Percentiles rank a stretch among this genome's conserved stretches.
Conservation (phyloP, 2,329 filamentous ascomycete species). For the Plenodomus lindquistii region DNA sequence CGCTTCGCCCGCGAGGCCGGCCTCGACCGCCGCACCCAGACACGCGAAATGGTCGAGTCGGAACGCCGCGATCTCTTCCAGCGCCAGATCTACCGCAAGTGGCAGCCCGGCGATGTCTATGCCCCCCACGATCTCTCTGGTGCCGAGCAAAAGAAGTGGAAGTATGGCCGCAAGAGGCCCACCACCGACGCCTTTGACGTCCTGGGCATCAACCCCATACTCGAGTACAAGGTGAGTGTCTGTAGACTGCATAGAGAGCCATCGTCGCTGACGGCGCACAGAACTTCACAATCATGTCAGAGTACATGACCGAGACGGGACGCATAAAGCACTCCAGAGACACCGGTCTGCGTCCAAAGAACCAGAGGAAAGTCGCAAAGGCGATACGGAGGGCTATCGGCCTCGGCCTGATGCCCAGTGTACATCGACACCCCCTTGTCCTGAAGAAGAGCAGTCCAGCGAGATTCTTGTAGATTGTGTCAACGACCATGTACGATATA, state of each 20-base stretch:
- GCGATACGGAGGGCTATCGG: constrained; percentile 87
- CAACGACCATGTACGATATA: not conserved
- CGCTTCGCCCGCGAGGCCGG: constrained; percentile 24
- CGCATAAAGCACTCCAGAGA: constrained; percentile 76
- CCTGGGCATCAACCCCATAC: constrained; percentile 76
- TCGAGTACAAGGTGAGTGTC: constrained; percentile 78
- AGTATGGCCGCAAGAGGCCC: constrained; percentile 54
- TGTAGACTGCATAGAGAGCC: not conserved
- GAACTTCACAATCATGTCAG: constrained; percentile 92
- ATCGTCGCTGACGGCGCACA: constrained; percentile 50
- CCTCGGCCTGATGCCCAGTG: constrained; percentile 87
- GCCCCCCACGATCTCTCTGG: constrained; percentile 83
- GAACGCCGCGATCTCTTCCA: constrained; percentile 55
- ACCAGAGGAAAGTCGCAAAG: constrained; percentile 92
- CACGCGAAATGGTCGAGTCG: constrained; percentile 30
- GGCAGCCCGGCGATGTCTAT: constrained; percentile 82
- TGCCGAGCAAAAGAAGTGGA: constrained; percentile 82
- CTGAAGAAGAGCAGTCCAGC: constrained; percentile 31
- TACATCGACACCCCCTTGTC: constrained; percentile 75
- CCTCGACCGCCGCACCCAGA: constrained; percentile 23
- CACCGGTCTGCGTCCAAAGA: constrained; percentile 82
- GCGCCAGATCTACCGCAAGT: constrained; percentile 69
- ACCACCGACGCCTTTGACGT: constrained; percentile 75
- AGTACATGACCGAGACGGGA: constrained; percentile 83
- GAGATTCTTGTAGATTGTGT: constrained; percentile 22